These are phyloP conservation scores for Podospora pseudoanserina DNA, from an alignment of 495 filamentous ascomycete species.

Conservation along the genomic window DNA sequence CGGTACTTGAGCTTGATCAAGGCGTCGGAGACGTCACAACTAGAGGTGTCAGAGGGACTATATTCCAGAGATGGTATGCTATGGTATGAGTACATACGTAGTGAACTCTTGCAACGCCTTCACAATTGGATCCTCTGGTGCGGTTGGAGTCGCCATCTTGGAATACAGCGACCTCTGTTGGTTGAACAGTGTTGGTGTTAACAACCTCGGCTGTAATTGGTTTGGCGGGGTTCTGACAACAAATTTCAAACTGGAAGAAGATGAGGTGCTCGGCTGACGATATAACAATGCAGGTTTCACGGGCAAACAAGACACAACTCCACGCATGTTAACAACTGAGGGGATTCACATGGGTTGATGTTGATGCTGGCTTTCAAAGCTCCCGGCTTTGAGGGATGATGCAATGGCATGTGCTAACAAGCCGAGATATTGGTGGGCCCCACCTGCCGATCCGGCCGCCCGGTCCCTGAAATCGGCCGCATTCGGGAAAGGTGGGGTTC, in stretches of 20 bases:
- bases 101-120: conserved; percentile 40
- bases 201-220: conserved; percentile 18
- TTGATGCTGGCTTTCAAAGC: neutral
- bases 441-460: conserved; percentile 4
- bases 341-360: neutral
- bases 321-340: neutral
- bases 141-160: conserved; percentile 16
- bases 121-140: conserved; percentile 36
- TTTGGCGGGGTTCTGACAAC: neutral
- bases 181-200: neutral
- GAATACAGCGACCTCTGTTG: conserved; percentile 3
- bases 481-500: conserved; percentile 4
- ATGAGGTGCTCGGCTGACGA: neutral
- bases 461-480: neutral
- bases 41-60: conserved; percentile 10
- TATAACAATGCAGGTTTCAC: neutral
- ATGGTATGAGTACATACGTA: conserved; percentile 31
- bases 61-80: neutral
- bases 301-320: neutral
- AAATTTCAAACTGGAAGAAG: neutral
- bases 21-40: conserved; percentile 48
- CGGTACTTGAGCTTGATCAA: conserved; percentile 47
- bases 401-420: conserved; percentile 11
- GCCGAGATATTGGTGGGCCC: neutral
- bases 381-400: neutral